Conservation (phyloP, 169 alveolate genomes). For the Eimeria nieschulzi region DNA sequence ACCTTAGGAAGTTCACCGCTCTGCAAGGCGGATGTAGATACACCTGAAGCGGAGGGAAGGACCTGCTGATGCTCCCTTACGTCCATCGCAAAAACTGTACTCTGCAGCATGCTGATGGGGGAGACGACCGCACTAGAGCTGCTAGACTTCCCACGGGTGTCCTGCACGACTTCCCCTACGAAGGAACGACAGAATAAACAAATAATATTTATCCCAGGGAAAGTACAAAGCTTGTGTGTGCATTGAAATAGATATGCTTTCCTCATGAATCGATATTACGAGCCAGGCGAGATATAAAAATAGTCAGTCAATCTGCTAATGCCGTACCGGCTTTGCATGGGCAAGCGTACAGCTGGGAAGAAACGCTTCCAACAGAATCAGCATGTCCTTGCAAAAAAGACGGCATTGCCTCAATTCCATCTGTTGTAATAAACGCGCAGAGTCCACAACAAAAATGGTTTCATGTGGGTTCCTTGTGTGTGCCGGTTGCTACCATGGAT, state of each 20-base stretch:
- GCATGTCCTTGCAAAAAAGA: constrained; percentile 33
- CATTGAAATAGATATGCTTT: no score
- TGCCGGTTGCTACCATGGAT: no score
- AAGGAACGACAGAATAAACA: not conserved
- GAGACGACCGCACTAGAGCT: not conserved
- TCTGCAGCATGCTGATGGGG: not conserved
- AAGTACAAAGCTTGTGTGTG: not conserved
- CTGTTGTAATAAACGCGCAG: not conserved
- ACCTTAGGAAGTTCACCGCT: constrained; percentile 63
- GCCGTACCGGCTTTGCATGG: constrained; percentile 66
- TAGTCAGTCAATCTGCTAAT: no score
- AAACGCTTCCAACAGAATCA: not conserved
- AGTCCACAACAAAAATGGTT: not conserved
- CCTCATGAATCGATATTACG: no score
- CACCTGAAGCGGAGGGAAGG: not conserved
- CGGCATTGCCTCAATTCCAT: not conserved
- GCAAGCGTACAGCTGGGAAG: constrained; percentile 68
- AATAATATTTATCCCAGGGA: not conserved
- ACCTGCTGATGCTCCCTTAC: not conserved
- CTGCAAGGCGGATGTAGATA: not conserved
- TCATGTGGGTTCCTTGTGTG: not conserved
- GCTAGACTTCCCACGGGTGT: not conserved
- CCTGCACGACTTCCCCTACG: not conserved
- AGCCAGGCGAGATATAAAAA: no score
- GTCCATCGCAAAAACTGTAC: not conserved